Evolutionary conservation across 2,329 filamentous ascomycete species (phyloP).

Genomic region (Clonostachys chloroleuca): DNA sequence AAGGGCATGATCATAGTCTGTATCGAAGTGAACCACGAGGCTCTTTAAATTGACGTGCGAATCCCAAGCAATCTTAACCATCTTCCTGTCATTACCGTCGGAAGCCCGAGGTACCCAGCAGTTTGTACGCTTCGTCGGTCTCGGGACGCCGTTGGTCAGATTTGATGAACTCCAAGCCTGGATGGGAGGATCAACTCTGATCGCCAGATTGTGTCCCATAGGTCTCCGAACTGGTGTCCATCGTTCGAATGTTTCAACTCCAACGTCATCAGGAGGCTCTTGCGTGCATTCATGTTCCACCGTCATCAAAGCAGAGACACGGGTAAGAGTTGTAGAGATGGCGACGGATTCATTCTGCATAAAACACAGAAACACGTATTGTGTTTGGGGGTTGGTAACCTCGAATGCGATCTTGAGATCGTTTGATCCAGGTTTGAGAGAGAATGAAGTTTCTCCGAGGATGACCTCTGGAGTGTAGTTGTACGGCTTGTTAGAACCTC

Average conservation of each 20-base stretch:
- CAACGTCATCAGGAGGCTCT: slow-evolving; percentile 9
- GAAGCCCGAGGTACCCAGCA: slow-evolving; percentile 10
- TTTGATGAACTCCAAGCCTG: slow-evolving; percentile 8
- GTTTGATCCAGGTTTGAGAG: slow-evolving; percentile 8
- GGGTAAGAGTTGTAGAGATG: slow-evolving; percentile 9
- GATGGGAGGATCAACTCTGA: slow-evolving; percentile 8
- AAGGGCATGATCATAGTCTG: slow-evolving; percentile 14
- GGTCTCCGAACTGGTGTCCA: slow-evolving; percentile 16
- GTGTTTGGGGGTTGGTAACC: slow-evolving; percentile 11
- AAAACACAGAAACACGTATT: slow-evolving; percentile 14
- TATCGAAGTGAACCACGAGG: slow-evolving; percentile 14
- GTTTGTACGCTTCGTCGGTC: slow-evolving; percentile 14
- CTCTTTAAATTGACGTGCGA: slow-evolving; percentile 4
- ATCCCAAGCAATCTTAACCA: slow-evolving; percentile 7
- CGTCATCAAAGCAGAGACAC: slow-evolving; percentile 12
- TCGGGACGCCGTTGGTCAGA: slow-evolving; percentile 10
- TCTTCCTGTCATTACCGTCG: not conserved
- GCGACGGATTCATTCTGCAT: slow-evolving; percentile 13
- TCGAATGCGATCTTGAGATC: slow-evolving; percentile 8
- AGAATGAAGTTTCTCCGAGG: slow-evolving; percentile 6
- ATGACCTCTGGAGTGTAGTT: slow-evolving; percentile 15
- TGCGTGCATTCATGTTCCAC: slow-evolving; percentile 16
- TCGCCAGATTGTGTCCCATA: slow-evolving; percentile 14
- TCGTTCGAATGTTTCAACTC: slow-evolving; percentile 14
- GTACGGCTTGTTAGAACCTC: slow-evolving; percentile 14